Percentiles rank a stretch among this genome's conserved stretches.
Conservation (phyloP, 1,284 basidiomycete species). For the Pseudozyma tsukubaensis region DNA sequence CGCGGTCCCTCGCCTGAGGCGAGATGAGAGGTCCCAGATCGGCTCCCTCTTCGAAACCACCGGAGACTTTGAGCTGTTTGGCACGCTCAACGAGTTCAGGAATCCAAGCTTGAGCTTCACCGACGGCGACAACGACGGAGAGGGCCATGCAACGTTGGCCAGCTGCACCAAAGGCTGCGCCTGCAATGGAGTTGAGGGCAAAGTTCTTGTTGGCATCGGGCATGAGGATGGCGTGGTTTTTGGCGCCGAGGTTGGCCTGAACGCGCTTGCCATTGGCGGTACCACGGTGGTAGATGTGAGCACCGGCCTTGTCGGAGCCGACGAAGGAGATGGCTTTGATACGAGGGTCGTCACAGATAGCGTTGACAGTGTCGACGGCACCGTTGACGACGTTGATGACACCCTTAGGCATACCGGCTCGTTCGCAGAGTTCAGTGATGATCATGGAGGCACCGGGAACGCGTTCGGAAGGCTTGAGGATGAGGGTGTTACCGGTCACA, state of each 20-base stretch:
- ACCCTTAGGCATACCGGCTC: constrained; percentile 74
- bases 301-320: constrained; percentile 92
- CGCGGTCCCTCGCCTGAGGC: constrained; percentile 82
- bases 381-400: constrained; percentile 79
- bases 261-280: constrained; percentile 90
- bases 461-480: constrained; percentile 94
- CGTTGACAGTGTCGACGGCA: constrained; percentile 87
- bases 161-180: constrained; percentile 96
- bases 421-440: constrained; percentile 90
- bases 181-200: constrained; percentile 90
- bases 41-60: constrained; percentile 86
- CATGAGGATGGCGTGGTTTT: constrained; percentile 83
- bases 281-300: constrained; percentile 85
- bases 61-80: constrained; percentile 82
- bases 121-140: constrained; percentile 80
- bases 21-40: constrained; percentile 98
- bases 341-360: constrained; percentile 88
- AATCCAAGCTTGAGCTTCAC: constrained; percentile 83
- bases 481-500: constrained; percentile 91
- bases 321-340: constrained; percentile 98
- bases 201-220: constrained; percentile 96
- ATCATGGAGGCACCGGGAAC: constrained; percentile 98
- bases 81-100: constrained; percentile 88
- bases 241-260: constrained; percentile 94
- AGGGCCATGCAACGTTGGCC: constrained; percentile 83